Evolutionary conservation across 75 land plant genomes (phyloP), one percentile per base, ranked within the genome.

Genomic region (Selaginella tamariscina): DNA sequence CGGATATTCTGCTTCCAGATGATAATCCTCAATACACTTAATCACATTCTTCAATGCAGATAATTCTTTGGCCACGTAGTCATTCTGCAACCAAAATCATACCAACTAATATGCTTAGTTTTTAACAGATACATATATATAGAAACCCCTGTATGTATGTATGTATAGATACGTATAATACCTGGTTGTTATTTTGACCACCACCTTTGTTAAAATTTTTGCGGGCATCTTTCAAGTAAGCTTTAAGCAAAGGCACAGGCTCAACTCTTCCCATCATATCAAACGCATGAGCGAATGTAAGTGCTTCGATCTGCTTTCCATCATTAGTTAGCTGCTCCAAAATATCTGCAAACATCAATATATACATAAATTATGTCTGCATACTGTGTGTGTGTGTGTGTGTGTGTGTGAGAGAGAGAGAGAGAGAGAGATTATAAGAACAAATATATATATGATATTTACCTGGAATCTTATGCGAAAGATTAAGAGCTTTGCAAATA

Each of bases 201-300:
- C 15, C 15, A 15, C 49, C 49, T 5, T 39, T 39, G 49, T 39
- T 5, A 39, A 39, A 5, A 24, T 70, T 67, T 71, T 77, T 88
- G 54, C 55, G 80, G 0, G 77, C 84, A 65, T 88, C 92, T 70
- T 83, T 83, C 67, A 88, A 74, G 67, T 85, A 88, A 26, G 88
- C 69, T 29, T 88, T 88, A 49, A 88, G 75, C 27, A 88, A 71
- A 55, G 80, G 76, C 15, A 88, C 83, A 33, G 92, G 88, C 29
- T 78, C 70, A 73, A 85, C 79, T 55, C 80, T 77, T 49, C 77
- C 82, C 21, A 85, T 86, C 29, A 88, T 71, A 9, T 60, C 79
- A 72, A 88, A 85, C 29, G 83, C 84, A 72, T 79, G 55, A 30
- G 68, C 73, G 66, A 82, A 72, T 23, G 70, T 68, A 1, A 81